Conservation (phyloP, 2,329 filamentous ascomycete genomes). For the Beauveria medogensis region DNA sequence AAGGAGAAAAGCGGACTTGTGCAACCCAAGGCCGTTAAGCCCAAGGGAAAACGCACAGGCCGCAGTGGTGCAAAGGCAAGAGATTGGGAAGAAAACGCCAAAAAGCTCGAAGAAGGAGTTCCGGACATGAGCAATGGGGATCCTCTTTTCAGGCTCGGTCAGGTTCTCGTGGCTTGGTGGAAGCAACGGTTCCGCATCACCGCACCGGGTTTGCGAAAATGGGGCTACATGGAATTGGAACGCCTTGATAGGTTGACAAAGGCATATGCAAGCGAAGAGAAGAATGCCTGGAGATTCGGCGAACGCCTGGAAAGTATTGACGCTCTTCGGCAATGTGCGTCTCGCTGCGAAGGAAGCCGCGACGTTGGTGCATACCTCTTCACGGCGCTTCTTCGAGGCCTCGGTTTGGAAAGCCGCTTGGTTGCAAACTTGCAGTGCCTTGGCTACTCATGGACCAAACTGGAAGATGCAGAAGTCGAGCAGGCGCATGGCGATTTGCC, state of each 20-base stretch:
- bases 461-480: constrained; percentile 62
- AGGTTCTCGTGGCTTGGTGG: constrained; percentile 77
- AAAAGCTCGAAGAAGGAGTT: constrained; percentile 58
- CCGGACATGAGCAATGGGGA: constrained; percentile 78
- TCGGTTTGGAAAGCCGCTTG: constrained; percentile 77
- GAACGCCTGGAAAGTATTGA: constrained; percentile 62
- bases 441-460: constrained; percentile 85
- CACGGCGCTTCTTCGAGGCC: constrained; percentile 69
- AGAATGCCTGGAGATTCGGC: constrained; percentile 60
- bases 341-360: constrained; percentile 67
- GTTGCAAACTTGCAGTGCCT: constrained; percentile 77
- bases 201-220: constrained; percentile 75
- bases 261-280: constrained; percentile 54
- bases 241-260: constrained; percentile 66
- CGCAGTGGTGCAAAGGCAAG: constrained; percentile 29
- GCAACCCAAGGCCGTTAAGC: constrained; percentile 16
- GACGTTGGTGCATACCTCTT: constrained; percentile 88
- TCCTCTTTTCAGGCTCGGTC: constrained; percentile 69
- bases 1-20: constrained; percentile 56
- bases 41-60: constrained; percentile 3
- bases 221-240: constrained; percentile 76
- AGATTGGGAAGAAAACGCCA: constrained; percentile 68
- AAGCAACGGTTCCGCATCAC: constrained; percentile 72
- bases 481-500: constrained; percentile 14
- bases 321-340: constrained; percentile 62